These are phyloP conservation scores for Orbilia blumenaviensis DNA, from an alignment of 2,329 filamentous ascomycete species.

Conservation along the genomic window DNA sequence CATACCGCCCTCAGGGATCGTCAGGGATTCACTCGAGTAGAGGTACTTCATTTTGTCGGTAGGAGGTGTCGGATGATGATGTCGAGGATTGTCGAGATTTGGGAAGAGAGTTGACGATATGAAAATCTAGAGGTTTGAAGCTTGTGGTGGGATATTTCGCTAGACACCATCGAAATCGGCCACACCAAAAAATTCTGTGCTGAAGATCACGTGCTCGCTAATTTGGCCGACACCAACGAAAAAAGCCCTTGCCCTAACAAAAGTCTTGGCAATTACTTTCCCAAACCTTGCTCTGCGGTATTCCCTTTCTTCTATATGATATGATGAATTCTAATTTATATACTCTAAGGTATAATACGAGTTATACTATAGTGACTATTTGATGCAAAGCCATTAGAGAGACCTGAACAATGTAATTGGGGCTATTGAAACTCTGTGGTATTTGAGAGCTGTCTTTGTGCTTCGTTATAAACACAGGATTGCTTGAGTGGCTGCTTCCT, in stretches of 20 bases:
- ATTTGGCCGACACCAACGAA: neutral
- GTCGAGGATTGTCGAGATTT: slow-evolving; percentile 32
- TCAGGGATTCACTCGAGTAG: slow-evolving; percentile 94
- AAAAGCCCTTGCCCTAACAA: slow-evolving; percentile 53
- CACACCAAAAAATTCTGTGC: slow-evolving; percentile 53
- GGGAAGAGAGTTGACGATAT: slow-evolving; percentile 33
- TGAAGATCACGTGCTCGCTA: slow-evolving; percentile 32
- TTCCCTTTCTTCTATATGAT: too few relatives aligned
- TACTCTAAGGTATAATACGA: too few relatives aligned
- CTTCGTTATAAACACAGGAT: too few relatives aligned
- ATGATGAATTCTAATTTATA: too few relatives aligned
- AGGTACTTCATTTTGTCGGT: slow-evolving; percentile 87
- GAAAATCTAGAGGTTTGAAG: slow-evolving; percentile 29
- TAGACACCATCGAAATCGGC: slow-evolving; percentile 36
- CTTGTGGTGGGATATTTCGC: slow-evolving; percentile 47
- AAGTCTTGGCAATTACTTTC: slow-evolving; percentile 50
- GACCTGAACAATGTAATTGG: too few relatives aligned
- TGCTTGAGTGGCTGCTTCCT: too few relatives aligned
- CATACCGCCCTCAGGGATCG: slow-evolving; percentile 96
- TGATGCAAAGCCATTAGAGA: too few relatives aligned
- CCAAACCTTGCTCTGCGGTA: too few relatives aligned
- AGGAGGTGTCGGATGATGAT: slow-evolving; percentile 20
- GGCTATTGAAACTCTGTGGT: neutral
- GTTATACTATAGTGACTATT: too few relatives aligned
- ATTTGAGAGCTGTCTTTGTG: too few relatives aligned